Evolutionary conservation across 345 rosid genomes (phyloP).

Genomic region (Rhodomyrtus tomentosa): DNA sequence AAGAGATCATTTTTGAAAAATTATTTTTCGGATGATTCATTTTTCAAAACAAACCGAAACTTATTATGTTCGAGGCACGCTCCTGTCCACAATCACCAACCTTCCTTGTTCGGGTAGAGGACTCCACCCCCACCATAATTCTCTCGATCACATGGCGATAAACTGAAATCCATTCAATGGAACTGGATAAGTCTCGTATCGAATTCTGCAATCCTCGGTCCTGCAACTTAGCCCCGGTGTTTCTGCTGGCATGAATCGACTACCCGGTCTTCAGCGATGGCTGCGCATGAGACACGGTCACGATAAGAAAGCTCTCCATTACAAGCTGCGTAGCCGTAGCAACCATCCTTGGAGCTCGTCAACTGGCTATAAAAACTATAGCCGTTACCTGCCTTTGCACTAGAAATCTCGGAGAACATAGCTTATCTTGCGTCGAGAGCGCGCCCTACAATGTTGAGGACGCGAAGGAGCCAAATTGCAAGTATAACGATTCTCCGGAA

Average conservation of each 20-base stretch:
- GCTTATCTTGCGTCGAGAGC: neutral
- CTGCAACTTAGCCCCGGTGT: neutral
- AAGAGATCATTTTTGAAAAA: no score
- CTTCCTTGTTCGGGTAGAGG: no score
- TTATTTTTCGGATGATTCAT: no score
- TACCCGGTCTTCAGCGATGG: neutral
- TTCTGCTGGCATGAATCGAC: neutral
- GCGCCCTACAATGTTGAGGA: neutral
- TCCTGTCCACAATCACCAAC: no score
- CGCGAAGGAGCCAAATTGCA: neutral
- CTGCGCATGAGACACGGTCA: neutral
- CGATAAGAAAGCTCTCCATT: neutral
- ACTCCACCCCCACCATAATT: no score
- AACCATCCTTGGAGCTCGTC: neutral
- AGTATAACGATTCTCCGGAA: neutral
- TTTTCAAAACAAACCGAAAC: no score
- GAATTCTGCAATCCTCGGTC: neutral
- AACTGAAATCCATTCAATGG: no score
- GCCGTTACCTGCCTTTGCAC: neutral
- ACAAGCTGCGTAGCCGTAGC: neutral
- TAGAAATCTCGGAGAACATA: neutral
- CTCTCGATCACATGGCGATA: no score
- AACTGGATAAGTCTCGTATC: neutral
- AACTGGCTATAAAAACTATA: neutral
- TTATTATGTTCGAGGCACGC: rapidly evolving